phyloP scores from a whole-genome alignment of 1,139 yeast genomes.

The Taphrina populina region DNA sequence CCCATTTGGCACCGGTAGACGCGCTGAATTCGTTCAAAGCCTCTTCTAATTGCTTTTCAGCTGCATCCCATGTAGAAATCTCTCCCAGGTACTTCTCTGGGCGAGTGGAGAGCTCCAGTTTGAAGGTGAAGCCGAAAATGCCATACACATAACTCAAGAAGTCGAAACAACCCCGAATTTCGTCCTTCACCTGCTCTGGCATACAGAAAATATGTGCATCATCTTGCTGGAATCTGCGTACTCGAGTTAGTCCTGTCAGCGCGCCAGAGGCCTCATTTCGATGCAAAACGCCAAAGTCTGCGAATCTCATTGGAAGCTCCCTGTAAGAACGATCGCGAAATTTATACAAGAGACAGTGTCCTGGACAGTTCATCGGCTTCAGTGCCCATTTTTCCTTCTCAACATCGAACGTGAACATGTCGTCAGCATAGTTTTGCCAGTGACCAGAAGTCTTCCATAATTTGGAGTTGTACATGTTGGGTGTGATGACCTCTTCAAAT shows the following conservation, averaged over 20 bases:
- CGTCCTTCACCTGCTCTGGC: conserved; percentile 72
- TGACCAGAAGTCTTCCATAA: conserved; percentile 94
- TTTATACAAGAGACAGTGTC: conserved; percentile 86
- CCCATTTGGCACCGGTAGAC: conserved; percentile 53
- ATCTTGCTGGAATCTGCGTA: conserved; percentile 95
- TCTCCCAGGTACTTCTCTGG: conserved; percentile 87
- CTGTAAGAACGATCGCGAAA: conserved; percentile 81
- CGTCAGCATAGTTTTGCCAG: conserved; percentile 92
- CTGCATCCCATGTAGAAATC: conserved; percentile 75
- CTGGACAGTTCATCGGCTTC: conserved; percentile 99
- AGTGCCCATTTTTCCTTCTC: conserved; percentile 56
- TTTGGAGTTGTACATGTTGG: conserved; percentile 77
- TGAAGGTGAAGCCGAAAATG: conserved; percentile 73
- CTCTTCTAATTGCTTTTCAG: conserved; percentile 67
- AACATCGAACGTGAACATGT: conserved; percentile 62
- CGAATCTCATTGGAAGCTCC: conserved; percentile 82
- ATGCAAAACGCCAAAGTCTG: conserved; percentile 92
- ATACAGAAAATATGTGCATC: conserved; percentile 97
- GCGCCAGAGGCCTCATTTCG: conserved; percentile 97
- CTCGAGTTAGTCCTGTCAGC: conserved; percentile 87
- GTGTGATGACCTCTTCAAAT: conserved; percentile 90
- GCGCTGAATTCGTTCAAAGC: conserved; percentile 62
- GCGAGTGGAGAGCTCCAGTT: conserved; percentile 79
- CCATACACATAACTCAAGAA: conserved; percentile 75
- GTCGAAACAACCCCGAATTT: conserved; percentile 70